A percentile compares a stretch with the other conserved stretches of the same genome.
Conservation (phyloP, 2,329 filamentous ascomycete genomes). For the Aspergillus melleus region DNA sequence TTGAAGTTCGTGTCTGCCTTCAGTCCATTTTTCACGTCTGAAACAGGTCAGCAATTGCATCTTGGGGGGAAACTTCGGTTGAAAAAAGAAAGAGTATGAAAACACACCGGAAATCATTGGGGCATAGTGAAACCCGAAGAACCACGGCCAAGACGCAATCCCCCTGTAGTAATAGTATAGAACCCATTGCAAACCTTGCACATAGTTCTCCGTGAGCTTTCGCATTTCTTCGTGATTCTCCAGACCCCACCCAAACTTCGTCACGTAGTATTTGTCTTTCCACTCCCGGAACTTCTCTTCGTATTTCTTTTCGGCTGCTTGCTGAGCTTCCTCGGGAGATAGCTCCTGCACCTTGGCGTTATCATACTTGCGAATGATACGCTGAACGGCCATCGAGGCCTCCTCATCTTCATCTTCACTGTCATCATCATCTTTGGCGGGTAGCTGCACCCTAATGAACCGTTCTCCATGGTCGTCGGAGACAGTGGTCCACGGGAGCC, state of each 20-base stretch:
- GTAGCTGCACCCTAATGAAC: conserved; percentile 65
- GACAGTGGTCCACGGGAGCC: conserved; percentile 64
- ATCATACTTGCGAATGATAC: conserved; percentile 87
- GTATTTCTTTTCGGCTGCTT: conserved; percentile 79
- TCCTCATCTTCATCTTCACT: conserved; percentile 78
- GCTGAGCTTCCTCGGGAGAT: conserved; percentile 74
- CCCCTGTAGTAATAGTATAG: conserved; percentile 97
- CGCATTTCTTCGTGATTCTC: conserved; percentile 78
- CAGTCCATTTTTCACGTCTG: conserved; percentile 84
- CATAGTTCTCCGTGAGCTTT: conserved; percentile 89
- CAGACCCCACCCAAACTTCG: conserved; percentile 86
- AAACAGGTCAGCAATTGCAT: conserved; percentile 22
- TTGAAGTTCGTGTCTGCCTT: conserved; percentile 87
- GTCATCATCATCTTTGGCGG: conserved; percentile 50
- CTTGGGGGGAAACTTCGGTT: background rate
- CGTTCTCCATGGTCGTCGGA: conserved; percentile 65
- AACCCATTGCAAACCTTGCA: conserved; percentile 97
- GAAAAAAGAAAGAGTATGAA: background rate
- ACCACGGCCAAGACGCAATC: conserved; percentile 98
- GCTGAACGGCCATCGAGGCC: conserved; percentile 75
- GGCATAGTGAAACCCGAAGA: conserved; percentile 93
- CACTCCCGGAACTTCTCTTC: conserved; percentile 85
- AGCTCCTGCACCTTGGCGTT: conserved; percentile 82
- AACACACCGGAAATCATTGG: conserved; percentile 80
- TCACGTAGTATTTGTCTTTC: conserved; percentile 91